Evolutionary conservation across 2,329 filamentous ascomycete species (phyloP).

Genomic region (Aspergillaceae sp.): DNA sequence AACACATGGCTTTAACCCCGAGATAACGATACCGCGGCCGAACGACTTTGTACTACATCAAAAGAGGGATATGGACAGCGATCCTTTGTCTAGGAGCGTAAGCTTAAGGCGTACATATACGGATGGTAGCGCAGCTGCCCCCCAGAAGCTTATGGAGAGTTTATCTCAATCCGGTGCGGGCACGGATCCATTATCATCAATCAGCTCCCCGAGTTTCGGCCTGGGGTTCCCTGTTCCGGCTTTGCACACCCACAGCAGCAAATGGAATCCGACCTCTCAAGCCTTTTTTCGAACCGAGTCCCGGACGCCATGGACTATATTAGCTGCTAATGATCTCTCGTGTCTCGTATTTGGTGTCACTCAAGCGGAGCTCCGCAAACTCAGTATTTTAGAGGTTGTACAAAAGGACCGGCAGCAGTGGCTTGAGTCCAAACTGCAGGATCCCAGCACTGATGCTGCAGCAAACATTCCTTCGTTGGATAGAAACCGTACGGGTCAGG

Average conservation of each 20-base stretch:
- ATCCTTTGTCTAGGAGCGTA: constrained; percentile 51
- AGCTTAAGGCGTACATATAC: constrained; percentile 81
- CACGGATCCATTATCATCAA: constrained; percentile 37
- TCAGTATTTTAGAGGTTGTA: constrained; percentile 92
- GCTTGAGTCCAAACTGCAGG: constrained; percentile 75
- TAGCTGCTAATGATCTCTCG: constrained; percentile 90
- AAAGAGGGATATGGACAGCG: constrained; percentile 29
- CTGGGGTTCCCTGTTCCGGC: constrained; percentile 40
- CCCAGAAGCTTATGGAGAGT: constrained; percentile 77
- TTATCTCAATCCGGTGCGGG: constrained; percentile 71
- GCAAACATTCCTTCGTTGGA: constrained; percentile 26
- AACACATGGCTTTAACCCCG: background rate
- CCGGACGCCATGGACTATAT: constrained; percentile 85
- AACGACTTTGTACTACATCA: constrained; percentile 25
- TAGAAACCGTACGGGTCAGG: constrained; percentile 28
- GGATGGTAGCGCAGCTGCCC: constrained; percentile 63
- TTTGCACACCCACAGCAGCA: constrained; percentile 79
- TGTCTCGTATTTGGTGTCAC: constrained; percentile 98
- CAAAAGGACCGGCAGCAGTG: constrained; percentile 80
- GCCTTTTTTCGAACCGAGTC: constrained; percentile 97
- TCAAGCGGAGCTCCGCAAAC: constrained; percentile 85
- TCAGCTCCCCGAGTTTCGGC: constrained; percentile 26
- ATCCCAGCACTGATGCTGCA: constrained; percentile 48
- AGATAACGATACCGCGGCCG: constrained; percentile 15
- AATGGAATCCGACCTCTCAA: constrained; percentile 84